Conservation (phyloP, 306 rosid genomes). For the Ammopiptanthus mongolicus region DNA sequence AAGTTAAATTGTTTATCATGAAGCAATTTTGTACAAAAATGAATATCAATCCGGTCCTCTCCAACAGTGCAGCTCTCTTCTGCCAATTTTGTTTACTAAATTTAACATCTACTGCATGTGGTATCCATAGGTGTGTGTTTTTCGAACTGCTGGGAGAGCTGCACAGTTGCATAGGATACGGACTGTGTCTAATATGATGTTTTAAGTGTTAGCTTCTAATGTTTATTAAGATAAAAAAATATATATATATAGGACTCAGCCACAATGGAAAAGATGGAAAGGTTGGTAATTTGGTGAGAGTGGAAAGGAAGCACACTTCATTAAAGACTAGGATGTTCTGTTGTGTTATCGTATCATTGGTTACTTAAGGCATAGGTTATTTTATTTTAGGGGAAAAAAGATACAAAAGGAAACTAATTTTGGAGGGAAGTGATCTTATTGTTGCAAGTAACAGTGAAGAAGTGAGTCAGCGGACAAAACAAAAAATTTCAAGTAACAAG, state of each 20-base stretch:
- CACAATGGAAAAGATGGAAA: background rate
- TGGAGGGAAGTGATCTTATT: background rate
- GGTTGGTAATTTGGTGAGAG: background rate
- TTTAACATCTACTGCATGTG: too few species aligned
- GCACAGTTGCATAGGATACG: too few species aligned
- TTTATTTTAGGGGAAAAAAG: too few species aligned
- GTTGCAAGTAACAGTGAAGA: background rate
- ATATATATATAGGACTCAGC: background rate
- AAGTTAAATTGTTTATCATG: background rate
- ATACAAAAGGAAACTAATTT: background rate
- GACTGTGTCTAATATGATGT: background rate
- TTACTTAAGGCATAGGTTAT: too few species aligned
- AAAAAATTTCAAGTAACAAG: background rate
- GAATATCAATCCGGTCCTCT: too few species aligned
- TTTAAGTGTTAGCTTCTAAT: background rate
- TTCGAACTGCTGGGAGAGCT: too few species aligned
- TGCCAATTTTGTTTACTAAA: too few species aligned
- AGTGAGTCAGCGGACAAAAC: slow-evolving; percentile 1
- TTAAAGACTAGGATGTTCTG: background rate
- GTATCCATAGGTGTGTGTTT: too few species aligned
- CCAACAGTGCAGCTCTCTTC: too few species aligned
- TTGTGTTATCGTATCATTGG: too few species aligned
- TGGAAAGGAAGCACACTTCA: background rate
- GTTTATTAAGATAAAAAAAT: background rate
- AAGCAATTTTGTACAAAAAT: background rate